Evolutionary conservation across 257 asterid genomes (phyloP), one percentile per base, ranked within the genome.

Genomic region (Perilla frutescens): DNA sequence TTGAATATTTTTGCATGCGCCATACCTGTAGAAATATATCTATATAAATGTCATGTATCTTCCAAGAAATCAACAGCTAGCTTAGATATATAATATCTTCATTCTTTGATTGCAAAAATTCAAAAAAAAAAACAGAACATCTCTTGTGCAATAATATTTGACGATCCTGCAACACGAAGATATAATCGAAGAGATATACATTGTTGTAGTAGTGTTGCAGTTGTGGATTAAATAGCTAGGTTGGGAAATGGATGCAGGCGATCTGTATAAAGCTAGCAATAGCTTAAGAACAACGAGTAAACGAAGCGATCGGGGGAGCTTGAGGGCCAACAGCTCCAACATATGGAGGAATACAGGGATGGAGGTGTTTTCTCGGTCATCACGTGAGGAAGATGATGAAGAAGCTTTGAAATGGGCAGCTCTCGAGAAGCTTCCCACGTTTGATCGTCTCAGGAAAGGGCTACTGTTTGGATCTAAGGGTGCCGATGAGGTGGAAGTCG

Each of bases 341-440:
- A 20, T 85, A 57, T 89, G 89, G 89, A 74, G 91, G 51, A 76
- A 80, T 49, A 84, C 86, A 0, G 89, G 84, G 0, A 59, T 72
- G 2, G 85, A 85, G 39, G 87, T 66, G 0, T 87, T 85, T 66
- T 84, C 90, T 0, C 69, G 83, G 4, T 85, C 96, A 1, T 55
- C 87, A 1, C 81, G 89, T 0, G 91, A 87, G 0, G 93, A 88
- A 54, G 93, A 90, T 6, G 96, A 88, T n/a, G 96, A 90, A 32
- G 96, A 87, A 32, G 95, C 93, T 31, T 68, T 90, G 20, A 85
- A 83, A 72, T 90, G 96, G 96, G 96, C 96, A 0, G 93, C 96
- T 1, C 81, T 90, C 9, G 96, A 90, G 66, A 85, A 84, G 31
- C 70, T 90, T 32, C 96, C 96, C 0, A 90, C 96, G 1, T 87